Evolutionary conservation across 371 early-diverging fungal genomes (phyloP).

Genomic region (Mucor ambiguus): DNA sequence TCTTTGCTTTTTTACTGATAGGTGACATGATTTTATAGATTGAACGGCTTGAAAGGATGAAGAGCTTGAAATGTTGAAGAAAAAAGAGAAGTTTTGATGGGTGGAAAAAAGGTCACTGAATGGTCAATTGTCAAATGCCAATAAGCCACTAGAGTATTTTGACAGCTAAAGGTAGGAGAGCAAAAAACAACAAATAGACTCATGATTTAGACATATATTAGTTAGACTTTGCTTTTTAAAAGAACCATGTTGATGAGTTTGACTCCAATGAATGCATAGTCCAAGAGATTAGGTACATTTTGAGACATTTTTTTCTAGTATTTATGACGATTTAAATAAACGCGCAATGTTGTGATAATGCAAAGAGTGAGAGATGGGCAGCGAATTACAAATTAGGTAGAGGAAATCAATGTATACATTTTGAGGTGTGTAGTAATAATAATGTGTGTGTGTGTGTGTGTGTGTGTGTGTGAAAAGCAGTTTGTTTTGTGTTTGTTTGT

Average conservation of each 20-base stretch:
- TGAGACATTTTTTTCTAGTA: no score
- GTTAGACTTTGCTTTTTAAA: no score
- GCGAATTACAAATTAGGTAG: neutral
- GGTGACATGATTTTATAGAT: slow-evolving; percentile 16
- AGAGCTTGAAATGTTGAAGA: neutral
- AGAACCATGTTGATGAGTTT: no score
- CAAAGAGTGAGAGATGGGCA: no score
- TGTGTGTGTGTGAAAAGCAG: neutral
- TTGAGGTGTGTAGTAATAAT: neutral
- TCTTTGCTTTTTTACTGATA: slow-evolving; percentile 27
- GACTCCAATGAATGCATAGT: no score
- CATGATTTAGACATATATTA: no score
- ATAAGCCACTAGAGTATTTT: neutral
- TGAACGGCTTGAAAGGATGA: neutral
- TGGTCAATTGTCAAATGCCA: neutral
- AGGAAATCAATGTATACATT: neutral
- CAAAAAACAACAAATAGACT: no score
- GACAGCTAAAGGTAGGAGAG: neutral
- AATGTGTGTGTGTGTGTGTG: neutral
- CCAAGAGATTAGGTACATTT: no score
- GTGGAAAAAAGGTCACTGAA: slow-evolving; percentile 6
- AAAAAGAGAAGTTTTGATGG: slow-evolving; percentile 2
- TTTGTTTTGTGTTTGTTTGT: slow-evolving; percentile 2
- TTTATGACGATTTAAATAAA: no score
- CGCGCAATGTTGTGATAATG: no score